Base-by-base conservation (phyloP, 495 filamentous ascomycete species). In the Xylaria nigripes region DNA sequence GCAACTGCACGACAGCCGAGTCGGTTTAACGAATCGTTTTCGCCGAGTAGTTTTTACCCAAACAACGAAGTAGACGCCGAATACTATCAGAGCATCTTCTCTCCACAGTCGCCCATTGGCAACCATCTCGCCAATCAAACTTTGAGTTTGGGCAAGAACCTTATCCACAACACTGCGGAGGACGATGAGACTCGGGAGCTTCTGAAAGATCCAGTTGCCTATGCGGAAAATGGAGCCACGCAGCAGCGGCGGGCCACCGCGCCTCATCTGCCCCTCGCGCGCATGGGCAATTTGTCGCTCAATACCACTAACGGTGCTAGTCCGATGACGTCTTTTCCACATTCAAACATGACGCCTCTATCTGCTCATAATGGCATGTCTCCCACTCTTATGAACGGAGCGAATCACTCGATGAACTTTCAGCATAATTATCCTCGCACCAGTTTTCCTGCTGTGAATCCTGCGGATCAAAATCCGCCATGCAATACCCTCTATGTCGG, bases 401-500 rank as follows among this genome's bases (percentile, higher is more conserved):
- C 67, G 24, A 67, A 61, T 36, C 65, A 71, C 48, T 66, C 62
- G 32, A 68, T 65, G 55, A 72, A 68, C 54, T 84, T 79, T 58
- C 85, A 81, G 45, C 76, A 83, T 45, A 76, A 81, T 57, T 80
- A 78, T 46, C 79, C 77, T 54, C 79, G 83, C 44, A 68, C 67
- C 57, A 89, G 86, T 63, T 86, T 89, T 48, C 89, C 90, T 6
- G 87, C 93, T 6, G 89, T 89, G 45, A 96, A 97, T 61, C 93
- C 92, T 3, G 93, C 93, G 25, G 94, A 98, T 62, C 86, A 96
- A 69, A 96, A 97, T 66, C 94, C 93, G 2, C 93, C 93, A 7
- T 98, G 94, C 76, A 98, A 98, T 68, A 98, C 93, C 2, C 77
- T 98, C 19, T 97, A 98, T 63, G 94, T 98, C 25, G 93, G 93